A percentile compares a stretch with the other conserved stretches of the same genome.
phyloP scores from a whole-genome alignment of 73 alveolate genomes.

The Loxodes magnus region DNA sequence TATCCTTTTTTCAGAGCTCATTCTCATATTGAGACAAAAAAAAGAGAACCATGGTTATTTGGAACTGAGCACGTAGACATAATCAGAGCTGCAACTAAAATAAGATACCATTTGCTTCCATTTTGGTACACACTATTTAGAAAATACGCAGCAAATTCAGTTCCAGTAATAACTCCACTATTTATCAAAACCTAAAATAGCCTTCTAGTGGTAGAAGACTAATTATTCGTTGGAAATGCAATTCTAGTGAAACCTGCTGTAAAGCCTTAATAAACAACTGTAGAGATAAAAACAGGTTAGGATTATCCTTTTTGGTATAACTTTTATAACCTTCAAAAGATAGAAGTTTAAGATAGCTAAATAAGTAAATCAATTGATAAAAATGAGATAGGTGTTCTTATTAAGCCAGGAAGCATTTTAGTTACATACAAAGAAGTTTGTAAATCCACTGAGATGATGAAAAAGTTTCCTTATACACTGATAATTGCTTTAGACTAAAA shows the following conservation, averaged over 20 bases:
- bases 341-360: not conserved
- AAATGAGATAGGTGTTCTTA: not conserved
- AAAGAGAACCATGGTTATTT: constrained; percentile 96
- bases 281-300: no score
- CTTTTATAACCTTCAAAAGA: not conserved
- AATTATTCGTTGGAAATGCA: constrained; percentile 3
- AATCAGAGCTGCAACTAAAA: constrained; percentile 35
- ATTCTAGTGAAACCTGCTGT: not conserved
- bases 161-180: constrained; percentile 40
- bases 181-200: not conserved
- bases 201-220: not conserved
- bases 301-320: constrained; percentile 4
- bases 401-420: not conserved
- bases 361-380: not conserved
- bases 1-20: constrained; percentile 93
- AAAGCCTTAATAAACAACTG: not conserved
- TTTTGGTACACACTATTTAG: constrained; percentile 35
- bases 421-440: not conserved
- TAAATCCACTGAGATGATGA: not conserved
- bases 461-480: not conserved
- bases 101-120: constrained; percentile 41
- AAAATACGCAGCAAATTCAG: constrained; percentile 27
- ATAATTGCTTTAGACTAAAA: not conserved
- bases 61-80: constrained; percentile 28
- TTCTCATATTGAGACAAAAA: constrained; percentile 60